phyloP scores from a whole-genome alignment of 805 yeast genomes.

The Saturnispora saitoi region DNA sequence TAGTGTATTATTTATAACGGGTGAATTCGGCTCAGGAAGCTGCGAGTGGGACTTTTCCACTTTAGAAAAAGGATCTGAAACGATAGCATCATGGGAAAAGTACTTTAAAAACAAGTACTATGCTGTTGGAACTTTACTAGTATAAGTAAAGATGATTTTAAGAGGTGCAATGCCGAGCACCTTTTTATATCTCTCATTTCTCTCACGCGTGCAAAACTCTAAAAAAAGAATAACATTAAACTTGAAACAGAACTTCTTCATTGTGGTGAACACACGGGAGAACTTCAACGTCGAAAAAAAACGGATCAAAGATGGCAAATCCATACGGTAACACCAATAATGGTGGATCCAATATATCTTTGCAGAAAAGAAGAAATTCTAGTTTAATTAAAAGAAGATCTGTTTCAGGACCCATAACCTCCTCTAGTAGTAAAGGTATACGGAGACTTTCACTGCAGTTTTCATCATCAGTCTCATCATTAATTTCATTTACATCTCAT shows the following conservation, averaged over 20 bases:
- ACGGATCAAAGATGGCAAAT: neutral
- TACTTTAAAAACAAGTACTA: slow-evolving; percentile 49
- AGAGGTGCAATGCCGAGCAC: neutral
- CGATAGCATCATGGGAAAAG: slow-evolving; percentile 41
- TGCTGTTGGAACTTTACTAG: slow-evolving; percentile 41
- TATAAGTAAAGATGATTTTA: neutral
- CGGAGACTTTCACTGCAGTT: slow-evolving; percentile 6
- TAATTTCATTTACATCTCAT: slow-evolving; percentile 7
- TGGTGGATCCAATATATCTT: neutral
- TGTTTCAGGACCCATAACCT: slow-evolving; percentile 3
- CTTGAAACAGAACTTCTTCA: neutral
- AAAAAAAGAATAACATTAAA: neutral
- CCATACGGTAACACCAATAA: neutral
- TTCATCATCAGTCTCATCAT: slow-evolving; percentile 4
- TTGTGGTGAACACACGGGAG: neutral
- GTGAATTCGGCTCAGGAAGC: slow-evolving; percentile 51
- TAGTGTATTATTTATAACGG: slow-evolving; percentile 62
- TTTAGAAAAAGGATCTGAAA: slow-evolving; percentile 25
- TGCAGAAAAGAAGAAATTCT: slow-evolving; percentile 2
- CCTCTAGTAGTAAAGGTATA: neutral
- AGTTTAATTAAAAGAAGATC: slow-evolving; percentile 1
- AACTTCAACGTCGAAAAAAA: neutral
- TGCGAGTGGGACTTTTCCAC: slow-evolving; percentile 49
- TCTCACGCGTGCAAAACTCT: neutral
- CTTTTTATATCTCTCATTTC: too few relatives aligned